These are phyloP conservation scores for Talaromyces stipitatus DNA, from an alignment of 495 filamentous ascomycete genomes.

Conservation along the genomic window DNA sequence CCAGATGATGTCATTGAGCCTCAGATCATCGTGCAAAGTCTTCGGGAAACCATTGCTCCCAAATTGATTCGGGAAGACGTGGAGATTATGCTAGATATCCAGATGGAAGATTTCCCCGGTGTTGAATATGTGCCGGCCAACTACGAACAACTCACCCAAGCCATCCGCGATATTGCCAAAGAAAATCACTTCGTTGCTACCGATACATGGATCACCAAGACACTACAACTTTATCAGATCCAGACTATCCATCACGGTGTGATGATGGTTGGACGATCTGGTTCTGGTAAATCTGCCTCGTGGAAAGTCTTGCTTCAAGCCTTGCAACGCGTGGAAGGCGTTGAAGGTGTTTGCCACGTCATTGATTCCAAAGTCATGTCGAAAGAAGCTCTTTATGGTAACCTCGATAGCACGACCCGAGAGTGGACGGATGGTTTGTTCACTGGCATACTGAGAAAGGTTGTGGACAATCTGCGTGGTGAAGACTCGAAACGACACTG, in stretches of 20 bases:
- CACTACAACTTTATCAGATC: slow-evolving; percentile 93
- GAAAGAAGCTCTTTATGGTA: slow-evolving; percentile 94
- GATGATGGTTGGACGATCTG: slow-evolving; percentile 98
- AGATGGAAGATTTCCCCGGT: slow-evolving; percentile 81
- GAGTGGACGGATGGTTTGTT: slow-evolving; percentile 99
- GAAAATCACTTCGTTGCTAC: slow-evolving; percentile 81
- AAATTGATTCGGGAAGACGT: slow-evolving; percentile 92
- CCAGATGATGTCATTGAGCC: slow-evolving; percentile 77
- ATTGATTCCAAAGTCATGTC: slow-evolving; percentile 99
- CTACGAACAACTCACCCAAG: slow-evolving; percentile 65
- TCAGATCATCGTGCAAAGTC: slow-evolving; percentile 98
- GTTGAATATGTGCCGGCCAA: slow-evolving; percentile 88
- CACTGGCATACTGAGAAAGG: slow-evolving; percentile 94
- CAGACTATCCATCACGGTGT: slow-evolving; percentile 97
- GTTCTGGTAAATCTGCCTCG: slow-evolving; percentile 86
- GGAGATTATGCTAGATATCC: slow-evolving; percentile 76
- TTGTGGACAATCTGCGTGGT: slow-evolving; percentile 96
- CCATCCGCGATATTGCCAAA: slow-evolving; percentile 72
- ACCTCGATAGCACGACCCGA: slow-evolving; percentile 87
- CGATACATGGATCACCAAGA: slow-evolving; percentile 93
- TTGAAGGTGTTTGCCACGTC: slow-evolving; percentile 92
- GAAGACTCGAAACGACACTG: slow-evolving; percentile 95
- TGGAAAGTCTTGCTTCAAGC: slow-evolving; percentile 95
- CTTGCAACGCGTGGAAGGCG: slow-evolving; percentile 78
- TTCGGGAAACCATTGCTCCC: slow-evolving; percentile 95